A percentile compares a stretch with the other conserved stretches of the same genome.
Conservation (phyloP, 2,329 filamentous ascomycete genomes). For the Apiospora sp. region DNA sequence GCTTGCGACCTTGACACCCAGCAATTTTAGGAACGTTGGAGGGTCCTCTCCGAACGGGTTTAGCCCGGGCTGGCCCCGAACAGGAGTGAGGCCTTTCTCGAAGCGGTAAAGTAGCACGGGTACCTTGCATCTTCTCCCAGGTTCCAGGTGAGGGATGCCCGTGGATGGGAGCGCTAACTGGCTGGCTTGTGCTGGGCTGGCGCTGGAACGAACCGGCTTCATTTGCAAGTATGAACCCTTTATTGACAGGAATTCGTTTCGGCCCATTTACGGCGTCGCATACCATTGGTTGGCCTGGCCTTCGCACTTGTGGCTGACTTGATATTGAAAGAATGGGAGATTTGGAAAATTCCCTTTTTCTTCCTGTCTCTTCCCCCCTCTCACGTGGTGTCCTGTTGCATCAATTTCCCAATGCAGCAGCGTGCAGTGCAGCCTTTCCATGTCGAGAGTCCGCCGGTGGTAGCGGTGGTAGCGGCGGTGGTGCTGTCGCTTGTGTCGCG, state of each 20-base stretch:
- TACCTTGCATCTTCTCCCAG: constrained; percentile 7
- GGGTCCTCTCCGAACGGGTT: constrained; percentile 6
- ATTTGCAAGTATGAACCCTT: constrained; percentile 14
- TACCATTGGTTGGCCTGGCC: neutral
- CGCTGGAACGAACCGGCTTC: constrained; percentile 19
- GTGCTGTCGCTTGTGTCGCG: neutral
- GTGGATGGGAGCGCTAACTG: neutral
- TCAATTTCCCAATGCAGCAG: constrained; percentile 12
- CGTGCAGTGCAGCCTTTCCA: constrained; percentile 5
- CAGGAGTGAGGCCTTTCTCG: neutral
- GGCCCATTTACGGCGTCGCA: constrained; percentile 9
- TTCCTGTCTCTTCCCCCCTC: neutral
- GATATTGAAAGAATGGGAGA: neutral
- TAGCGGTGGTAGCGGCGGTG: no score
- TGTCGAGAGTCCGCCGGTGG: neutral
- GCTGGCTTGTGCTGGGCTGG: neutral
- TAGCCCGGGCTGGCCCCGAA: neutral
- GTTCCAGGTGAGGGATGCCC: neutral
- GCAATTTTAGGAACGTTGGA: constrained; percentile 7
- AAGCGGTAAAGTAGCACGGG: constrained; percentile 3
- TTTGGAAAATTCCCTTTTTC: neutral
- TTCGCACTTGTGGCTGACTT: constrained; percentile 5
- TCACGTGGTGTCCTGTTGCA: neutral
- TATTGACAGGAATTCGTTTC: constrained; percentile 19
- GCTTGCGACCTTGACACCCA: neutral